Conservation (phyloP, 345 rosid species). For the Schrenkiella parvula region DNA sequence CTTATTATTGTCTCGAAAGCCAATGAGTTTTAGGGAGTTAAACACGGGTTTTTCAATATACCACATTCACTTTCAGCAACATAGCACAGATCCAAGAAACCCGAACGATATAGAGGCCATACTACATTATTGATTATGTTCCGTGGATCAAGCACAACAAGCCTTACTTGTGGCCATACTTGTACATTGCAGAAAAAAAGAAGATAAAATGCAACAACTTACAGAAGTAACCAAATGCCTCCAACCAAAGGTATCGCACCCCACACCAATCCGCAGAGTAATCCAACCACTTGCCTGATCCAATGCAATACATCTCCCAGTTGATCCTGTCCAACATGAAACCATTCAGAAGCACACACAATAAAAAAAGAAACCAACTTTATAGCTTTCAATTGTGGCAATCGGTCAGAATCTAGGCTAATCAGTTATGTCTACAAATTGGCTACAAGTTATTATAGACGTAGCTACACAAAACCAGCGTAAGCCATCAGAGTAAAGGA, state of each 20-base stretch:
- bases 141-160: not conserved
- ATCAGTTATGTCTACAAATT: no score
- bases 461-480: no score
- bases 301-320: constrained; percentile 97
- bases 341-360: no score
- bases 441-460: no score
- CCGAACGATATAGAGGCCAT: not conserved
- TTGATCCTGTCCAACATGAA: constrained; percentile 79
- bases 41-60: no score
- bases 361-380: no score
- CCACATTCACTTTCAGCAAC: no score
- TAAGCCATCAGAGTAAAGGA: no score
- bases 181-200: not conserved
- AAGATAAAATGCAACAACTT: constrained; percentile 35
- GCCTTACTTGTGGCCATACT: no score
- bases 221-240: constrained; percentile 86
- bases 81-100: not conserved
- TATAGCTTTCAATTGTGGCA: no score
- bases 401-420: no score
- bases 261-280: constrained; percentile 82
- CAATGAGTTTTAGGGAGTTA: not conserved
- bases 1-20: not conserved
- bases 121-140: no score
- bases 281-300: constrained; percentile 84
- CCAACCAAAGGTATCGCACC: constrained; percentile 89